Evolutionary conservation across 371 early-diverging fungal species (phyloP).

Genomic region (Mycotypha africana): DNA sequence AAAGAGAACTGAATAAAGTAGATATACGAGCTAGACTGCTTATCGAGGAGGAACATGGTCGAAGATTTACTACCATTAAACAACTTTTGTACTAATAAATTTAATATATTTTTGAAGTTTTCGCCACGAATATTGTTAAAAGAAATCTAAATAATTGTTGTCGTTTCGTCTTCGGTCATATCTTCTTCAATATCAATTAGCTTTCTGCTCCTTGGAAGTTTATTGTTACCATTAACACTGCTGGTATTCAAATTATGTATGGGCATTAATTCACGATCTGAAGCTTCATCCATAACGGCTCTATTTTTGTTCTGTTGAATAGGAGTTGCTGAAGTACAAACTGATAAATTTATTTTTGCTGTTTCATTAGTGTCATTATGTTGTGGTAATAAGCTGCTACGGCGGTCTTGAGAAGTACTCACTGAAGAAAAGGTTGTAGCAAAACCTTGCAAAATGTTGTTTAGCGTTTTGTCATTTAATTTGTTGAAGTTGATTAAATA

Average conservation of each 20-base stretch:
- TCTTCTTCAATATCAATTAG: conserved; percentile 25
- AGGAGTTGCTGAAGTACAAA: too few species aligned
- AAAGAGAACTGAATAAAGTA: conserved; percentile 22
- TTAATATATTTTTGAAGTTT: background rate
- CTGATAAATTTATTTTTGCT: too few species aligned
- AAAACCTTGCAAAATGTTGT: conserved; percentile 16
- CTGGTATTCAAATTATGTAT: too few species aligned
- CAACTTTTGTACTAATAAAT: background rate
- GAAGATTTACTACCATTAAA: too few species aligned
- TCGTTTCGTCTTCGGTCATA: conserved; percentile 11
- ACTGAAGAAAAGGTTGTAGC: conserved; percentile 4
- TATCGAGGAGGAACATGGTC: too few species aligned
- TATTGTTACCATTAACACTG: too few species aligned
- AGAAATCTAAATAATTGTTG: background rate
- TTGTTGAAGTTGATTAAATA: too few species aligned
- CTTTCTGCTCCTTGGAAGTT: background rate
- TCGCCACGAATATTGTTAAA: background rate
- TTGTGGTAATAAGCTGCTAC: too few species aligned
- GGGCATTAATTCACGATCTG: conserved; percentile 28
- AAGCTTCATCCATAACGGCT: conserved; percentile 1
- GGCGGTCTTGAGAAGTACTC: too few species aligned
- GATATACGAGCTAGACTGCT: too few species aligned
- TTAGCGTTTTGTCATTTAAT: conserved; percentile 1
- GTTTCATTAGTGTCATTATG: too few species aligned
- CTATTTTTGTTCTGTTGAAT: too few species aligned